Evolutionary conservation across 2,329 filamentous ascomycete genomes (phyloP).

Genomic region (Raffaelea deltoideospora): DNA sequence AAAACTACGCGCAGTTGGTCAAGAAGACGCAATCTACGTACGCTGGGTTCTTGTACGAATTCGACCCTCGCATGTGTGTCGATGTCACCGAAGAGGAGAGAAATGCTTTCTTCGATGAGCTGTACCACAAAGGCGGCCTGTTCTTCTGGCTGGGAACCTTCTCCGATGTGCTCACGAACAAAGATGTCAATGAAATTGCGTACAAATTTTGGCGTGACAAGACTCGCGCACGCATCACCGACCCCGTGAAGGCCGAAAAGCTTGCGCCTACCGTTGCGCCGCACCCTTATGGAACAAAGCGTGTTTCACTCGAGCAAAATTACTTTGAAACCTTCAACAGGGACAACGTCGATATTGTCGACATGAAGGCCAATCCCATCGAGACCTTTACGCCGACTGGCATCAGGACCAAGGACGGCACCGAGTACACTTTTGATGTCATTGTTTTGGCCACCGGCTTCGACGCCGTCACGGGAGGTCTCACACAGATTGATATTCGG

Average conservation of each 20-base stretch:
- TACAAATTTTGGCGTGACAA: slow-evolving; percentile 18
- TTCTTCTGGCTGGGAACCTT: slow-evolving; percentile 3
- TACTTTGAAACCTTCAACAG: slow-evolving; percentile 35
- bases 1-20: slow-evolving; percentile 31
- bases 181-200: slow-evolving; percentile 15
- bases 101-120: slow-evolving; percentile 25
- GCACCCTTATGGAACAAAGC: slow-evolving; percentile 30
- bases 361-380: slow-evolving; percentile 27
- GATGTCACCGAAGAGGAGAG: slow-evolving; percentile 25
- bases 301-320: slow-evolving; percentile 27
- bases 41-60: slow-evolving; percentile 37
- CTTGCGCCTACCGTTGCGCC: slow-evolving; percentile 29
- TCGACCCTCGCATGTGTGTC: slow-evolving; percentile 26
- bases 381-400: slow-evolving; percentile 21
- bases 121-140: slow-evolving; percentile 18
- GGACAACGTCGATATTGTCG: slow-evolving; percentile 27
- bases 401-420: slow-evolving; percentile 22
- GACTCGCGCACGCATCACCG: slow-evolving; percentile 17
- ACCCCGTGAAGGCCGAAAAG: slow-evolving; percentile 13
- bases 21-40: no score
- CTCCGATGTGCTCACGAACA: slow-evolving; percentile 13
- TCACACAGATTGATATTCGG: slow-evolving; percentile 15
- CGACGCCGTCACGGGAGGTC: slow-evolving; percentile 17
- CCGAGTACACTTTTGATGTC: slow-evolving; percentile 19
- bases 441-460: slow-evolving; percentile 20